These are phyloP conservation scores for Cercospora beticola DNA, from an alignment of 2,329 filamentous ascomycete species.

Conservation along the genomic window DNA sequence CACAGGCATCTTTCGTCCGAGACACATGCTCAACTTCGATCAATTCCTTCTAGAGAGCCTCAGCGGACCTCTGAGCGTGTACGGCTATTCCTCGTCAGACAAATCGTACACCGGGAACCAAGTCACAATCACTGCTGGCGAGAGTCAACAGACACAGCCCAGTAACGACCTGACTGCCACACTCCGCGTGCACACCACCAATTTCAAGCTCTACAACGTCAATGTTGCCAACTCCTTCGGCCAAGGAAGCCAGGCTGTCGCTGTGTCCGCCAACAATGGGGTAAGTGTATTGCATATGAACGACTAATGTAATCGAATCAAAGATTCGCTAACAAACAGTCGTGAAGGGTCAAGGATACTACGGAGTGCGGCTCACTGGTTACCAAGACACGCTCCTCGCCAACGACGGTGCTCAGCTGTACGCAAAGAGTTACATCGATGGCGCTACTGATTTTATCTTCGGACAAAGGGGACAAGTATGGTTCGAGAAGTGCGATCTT, in stretches of 20 bases:
- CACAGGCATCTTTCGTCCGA: not conserved
- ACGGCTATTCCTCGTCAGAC: slow-evolving; percentile 59
- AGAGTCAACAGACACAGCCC: slow-evolving; percentile 49
- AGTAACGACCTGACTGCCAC: slow-evolving; percentile 58
- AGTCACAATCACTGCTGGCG: slow-evolving; percentile 55
- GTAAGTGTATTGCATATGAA: slow-evolving; percentile 18
- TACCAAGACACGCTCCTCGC: slow-evolving; percentile 57
- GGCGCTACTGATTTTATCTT: slow-evolving; percentile 63
- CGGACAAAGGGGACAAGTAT: slow-evolving; percentile 53
- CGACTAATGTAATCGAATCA: not conserved
- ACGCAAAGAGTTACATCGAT: slow-evolving; percentile 57
- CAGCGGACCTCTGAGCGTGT: slow-evolving; percentile 54
- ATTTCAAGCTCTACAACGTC: slow-evolving; percentile 64
- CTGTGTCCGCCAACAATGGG: slow-evolving; percentile 52
- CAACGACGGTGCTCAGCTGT: slow-evolving; percentile 56
- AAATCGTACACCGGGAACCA: slow-evolving; percentile 56
- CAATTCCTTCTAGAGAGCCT: slow-evolving; percentile 30
- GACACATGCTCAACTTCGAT: not conserved
- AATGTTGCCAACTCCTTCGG: slow-evolving; percentile 55
- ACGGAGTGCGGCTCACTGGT: slow-evolving; percentile 56
- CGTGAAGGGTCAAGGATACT: slow-evolving; percentile 53
- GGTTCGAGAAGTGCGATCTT: slow-evolving; percentile 54
- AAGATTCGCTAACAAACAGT: not conserved
- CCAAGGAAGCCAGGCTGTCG: slow-evolving; percentile 53
- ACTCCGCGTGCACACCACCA: slow-evolving; percentile 48